Evolutionary conservation across 1,284 basidiomycete species (phyloP).

Genomic region (Ceratobasidium sp.): DNA sequence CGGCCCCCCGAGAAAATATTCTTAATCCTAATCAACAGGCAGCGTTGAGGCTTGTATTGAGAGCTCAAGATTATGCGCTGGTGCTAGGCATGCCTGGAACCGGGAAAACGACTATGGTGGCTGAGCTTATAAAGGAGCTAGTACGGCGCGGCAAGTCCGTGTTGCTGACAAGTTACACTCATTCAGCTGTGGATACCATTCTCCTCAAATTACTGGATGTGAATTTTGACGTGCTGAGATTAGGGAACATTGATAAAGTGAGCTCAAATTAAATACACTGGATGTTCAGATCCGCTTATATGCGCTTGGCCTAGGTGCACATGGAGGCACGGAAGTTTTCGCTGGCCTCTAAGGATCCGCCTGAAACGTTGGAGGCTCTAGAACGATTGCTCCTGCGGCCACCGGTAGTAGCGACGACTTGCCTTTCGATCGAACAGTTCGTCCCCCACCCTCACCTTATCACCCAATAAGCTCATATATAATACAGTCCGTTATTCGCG

Average conservation of each 20-base stretch:
- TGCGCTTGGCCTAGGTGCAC: constrained; percentile 68
- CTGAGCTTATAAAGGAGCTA: constrained; percentile 84
- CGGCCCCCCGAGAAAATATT: constrained; percentile 47
- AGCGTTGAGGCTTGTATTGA: constrained; percentile 80
- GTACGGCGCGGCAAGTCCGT: constrained; percentile 87
- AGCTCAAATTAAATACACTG: constrained; percentile 49
- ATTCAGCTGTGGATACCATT: constrained; percentile 97
- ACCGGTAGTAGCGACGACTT: constrained; percentile 95
- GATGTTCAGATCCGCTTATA: constrained; percentile 1
- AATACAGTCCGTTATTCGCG: constrained; percentile 81
- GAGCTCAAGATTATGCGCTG: constrained; percentile 89
- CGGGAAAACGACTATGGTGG: constrained; percentile 96
- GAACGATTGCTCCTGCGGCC: constrained; percentile 85
- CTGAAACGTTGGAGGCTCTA: constrained; percentile 77
- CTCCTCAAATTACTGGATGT: constrained; percentile 78
- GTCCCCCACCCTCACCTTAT: constrained; percentile 52
- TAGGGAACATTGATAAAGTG: constrained; percentile 94
- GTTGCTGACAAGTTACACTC: constrained; percentile 91
- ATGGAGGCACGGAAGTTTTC: constrained; percentile 79
- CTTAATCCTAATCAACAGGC: constrained; percentile 81
- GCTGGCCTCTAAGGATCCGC: constrained; percentile 64
- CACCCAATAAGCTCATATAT: constrained; percentile 15
- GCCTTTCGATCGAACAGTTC: constrained; percentile 91
- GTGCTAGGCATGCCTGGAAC: constrained; percentile 98
- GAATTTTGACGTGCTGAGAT: constrained; percentile 79